Base-by-base conservation (phyloP, 805 yeast species). In the Blastobotrys mokoenaii region DNA sequence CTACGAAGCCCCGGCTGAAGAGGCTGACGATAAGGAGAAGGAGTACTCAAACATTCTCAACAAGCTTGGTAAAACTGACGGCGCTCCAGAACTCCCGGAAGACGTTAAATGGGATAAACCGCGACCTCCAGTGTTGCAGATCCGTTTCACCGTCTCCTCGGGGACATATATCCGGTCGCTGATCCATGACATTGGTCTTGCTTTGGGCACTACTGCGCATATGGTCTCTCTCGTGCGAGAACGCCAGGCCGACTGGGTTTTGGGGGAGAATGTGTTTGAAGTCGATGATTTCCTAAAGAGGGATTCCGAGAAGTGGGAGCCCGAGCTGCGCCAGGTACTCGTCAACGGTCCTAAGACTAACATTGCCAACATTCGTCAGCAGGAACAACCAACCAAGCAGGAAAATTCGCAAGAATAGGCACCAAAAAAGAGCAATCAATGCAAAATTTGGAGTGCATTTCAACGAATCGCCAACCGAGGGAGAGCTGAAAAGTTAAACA, bases 101-200 rank as follows among this genome's bases (percentile, higher is more conserved):
- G 51, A 45, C 6, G 47, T 38, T 1, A 42, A 30, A 4, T 12
- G 40, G 27, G 32, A 40, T 4, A 43, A 35, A 8, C 48, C 45
- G 31, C 39, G 44, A 11, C 22, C 42, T 8, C 67, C 67, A 1
- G 55, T 82, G 41, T 56, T 90, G 20, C 89, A 83, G 55, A 77
- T 93, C 53, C 74, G 73, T 12, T 77, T 94, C 3, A 73, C 76
- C 31, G 98, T 90, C 0, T 83, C 96, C 1, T 87, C 97, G 0
- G 99, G 99, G 1, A 93, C 97, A 0, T 93, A 93, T 57, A 88
- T 93, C 41, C 74, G 99, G 53, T 83, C 96, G 2, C 67, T 93
- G 44, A 72, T 93, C 41, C 86, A 95, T 64, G 99, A 93, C 58
- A 70, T 85, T 38, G 97, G 95, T 1, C 75, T 83, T 48, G 83